Percentiles rank a stretch among this genome's conserved stretches.
phyloP scores from a whole-genome alignment of 768 basidiomycete species.

The Russula olivacea region DNA sequence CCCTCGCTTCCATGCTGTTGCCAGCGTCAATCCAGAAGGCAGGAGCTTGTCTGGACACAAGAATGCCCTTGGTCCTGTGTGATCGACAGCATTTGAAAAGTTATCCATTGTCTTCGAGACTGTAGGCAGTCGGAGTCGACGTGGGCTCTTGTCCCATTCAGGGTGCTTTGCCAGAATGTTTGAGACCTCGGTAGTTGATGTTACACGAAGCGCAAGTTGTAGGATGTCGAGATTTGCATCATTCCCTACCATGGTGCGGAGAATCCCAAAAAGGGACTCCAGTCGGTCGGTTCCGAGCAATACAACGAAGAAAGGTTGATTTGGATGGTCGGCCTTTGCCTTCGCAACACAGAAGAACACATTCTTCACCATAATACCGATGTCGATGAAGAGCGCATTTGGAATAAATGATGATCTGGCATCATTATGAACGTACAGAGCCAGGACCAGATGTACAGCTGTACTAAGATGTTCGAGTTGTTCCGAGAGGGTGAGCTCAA shows the following conservation, averaged over 20 bases:
- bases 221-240: not conserved
- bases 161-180: not conserved
- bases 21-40: not conserved
- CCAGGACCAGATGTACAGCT: conserved; percentile 3
- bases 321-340: conserved; percentile 26
- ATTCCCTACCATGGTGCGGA: conserved; percentile 5
- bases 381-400: conserved; percentile 30
- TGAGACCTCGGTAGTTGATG: not conserved
- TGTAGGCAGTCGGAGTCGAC: not conserved
- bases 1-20: not conserved
- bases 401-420: conserved; percentile 29
- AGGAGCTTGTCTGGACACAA: not conserved
- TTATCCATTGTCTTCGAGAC: not conserved
- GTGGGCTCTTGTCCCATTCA: not conserved
- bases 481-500: not conserved
- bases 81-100: not conserved
- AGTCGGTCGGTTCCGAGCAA: conserved; percentile 28
- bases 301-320: conserved; percentile 23
- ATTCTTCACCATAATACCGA: conserved; percentile 34
- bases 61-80: not conserved
- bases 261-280: conserved; percentile 18
- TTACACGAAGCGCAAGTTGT: conserved; percentile 2
- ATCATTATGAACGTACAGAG: conserved; percentile 13
- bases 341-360: not conserved
- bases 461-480: not conserved